Percentiles rank a stretch among this genome's conserved stretches.
phyloP scores from a whole-genome alignment of 2,329 filamentous ascomycete genomes.

The Scolecobasidium constrictum region DNA sequence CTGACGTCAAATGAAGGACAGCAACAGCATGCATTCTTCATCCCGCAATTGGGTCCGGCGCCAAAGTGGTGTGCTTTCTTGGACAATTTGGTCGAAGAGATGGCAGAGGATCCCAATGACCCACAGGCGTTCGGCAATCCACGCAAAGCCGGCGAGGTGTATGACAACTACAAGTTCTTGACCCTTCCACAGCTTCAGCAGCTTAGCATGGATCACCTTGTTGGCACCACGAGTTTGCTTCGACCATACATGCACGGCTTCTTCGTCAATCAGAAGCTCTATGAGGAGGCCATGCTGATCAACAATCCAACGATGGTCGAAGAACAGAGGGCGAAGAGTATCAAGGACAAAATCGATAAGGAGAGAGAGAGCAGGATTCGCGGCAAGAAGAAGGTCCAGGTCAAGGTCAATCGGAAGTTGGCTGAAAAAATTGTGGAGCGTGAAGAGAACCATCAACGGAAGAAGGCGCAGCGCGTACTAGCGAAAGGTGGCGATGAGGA shows the following conservation, averaged over 20 bases:
- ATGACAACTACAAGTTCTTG: conserved; percentile 99
- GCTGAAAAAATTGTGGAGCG: conserved; percentile 54
- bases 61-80: conserved; percentile 95
- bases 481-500: conserved; percentile 47
- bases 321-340: conserved; percentile 78
- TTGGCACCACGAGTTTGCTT: conserved; percentile 81
- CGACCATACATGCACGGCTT: conserved; percentile 98
- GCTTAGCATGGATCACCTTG: conserved; percentile 76
- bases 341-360: conserved; percentile 94
- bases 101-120: conserved; percentile 71
- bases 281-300: conserved; percentile 89
- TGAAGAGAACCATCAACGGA: conserved; percentile 53
- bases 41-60: conserved; percentile 84
- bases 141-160: conserved; percentile 62
- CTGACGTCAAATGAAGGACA: conserved; percentile 94
- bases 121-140: conserved; percentile 41
- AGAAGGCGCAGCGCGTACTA: conserved; percentile 38
- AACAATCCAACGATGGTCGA: conserved; percentile 91
- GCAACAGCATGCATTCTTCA: conserved; percentile 90
- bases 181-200: conserved; percentile 76
- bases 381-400: conserved; percentile 77
- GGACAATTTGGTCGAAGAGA: conserved; percentile 96
- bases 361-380: conserved; percentile 91
- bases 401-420: conserved; percentile 78
- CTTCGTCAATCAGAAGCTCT: conserved; percentile 89